These are phyloP conservation scores for Scenedesmus sp. DNA, from an alignment of 163 green algal genomes.

Conservation along the genomic window DNA sequence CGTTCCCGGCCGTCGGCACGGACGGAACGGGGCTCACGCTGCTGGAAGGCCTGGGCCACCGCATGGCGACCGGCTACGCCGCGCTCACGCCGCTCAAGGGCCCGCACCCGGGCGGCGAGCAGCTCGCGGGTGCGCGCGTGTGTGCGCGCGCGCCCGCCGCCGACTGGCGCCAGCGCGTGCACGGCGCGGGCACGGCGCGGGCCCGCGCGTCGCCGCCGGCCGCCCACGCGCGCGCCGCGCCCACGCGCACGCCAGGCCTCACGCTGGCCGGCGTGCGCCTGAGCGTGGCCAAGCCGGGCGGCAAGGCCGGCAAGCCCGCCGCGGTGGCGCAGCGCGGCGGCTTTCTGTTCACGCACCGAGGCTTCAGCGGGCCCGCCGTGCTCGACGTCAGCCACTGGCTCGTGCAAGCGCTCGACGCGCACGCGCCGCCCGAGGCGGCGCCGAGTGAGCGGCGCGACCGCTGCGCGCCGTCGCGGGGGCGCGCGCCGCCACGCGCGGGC, in stretches of 20 bases:
- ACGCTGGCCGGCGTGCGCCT: slow-evolving; percentile 26
- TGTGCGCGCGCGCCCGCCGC: no score
- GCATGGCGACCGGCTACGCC: slow-evolving; percentile 73
- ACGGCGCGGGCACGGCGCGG: no score
- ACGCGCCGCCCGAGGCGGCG: slow-evolving; percentile 13
- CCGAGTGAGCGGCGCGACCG: no score
- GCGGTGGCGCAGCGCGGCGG: slow-evolving; percentile 61
- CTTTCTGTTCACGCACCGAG: slow-evolving; percentile 91
- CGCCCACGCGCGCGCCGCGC: no score
- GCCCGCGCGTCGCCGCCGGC: no score
- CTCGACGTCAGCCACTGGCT: slow-evolving; percentile 85
- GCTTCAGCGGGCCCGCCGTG: slow-evolving; percentile 83
- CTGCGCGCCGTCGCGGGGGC: no score
- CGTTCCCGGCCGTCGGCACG: slow-evolving; percentile 77
- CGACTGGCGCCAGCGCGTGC: no score
- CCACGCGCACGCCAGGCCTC: no score
- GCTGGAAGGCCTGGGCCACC: slow-evolving; percentile 66
- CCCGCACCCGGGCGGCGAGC: slow-evolving; percentile 66
- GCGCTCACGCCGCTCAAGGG: slow-evolving; percentile 86
- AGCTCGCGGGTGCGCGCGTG: slow-evolving; percentile 71
- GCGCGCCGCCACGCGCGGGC: no score
- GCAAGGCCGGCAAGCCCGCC: slow-evolving; percentile 4
- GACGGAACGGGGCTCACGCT: slow-evolving; percentile 69
- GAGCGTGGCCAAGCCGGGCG: not conserved
- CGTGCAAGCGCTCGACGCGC: slow-evolving; percentile 59